Evolutionary conservation across 1,284 basidiomycete species (phyloP).

Genomic region (Thecaphora frezii): DNA sequence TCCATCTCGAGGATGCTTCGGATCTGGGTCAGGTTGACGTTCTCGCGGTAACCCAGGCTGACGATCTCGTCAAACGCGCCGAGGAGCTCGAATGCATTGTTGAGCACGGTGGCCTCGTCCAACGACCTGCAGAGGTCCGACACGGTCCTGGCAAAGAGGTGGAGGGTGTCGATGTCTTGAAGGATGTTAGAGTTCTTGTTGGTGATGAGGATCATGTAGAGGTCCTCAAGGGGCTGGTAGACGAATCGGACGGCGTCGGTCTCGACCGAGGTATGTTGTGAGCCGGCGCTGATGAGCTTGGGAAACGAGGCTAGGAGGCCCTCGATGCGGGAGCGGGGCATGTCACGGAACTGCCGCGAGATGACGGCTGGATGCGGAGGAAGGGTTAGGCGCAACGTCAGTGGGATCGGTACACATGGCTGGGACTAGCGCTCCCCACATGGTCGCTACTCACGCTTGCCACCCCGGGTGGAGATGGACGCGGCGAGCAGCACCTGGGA

Average conservation of each 20-base stretch:
- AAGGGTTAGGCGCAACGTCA: too few relatives aligned
- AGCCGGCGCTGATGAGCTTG: slow-evolving; percentile 93
- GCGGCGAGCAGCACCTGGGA: slow-evolving; percentile 81
- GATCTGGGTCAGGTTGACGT: slow-evolving; percentile 87
- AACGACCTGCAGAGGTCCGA: slow-evolving; percentile 76
- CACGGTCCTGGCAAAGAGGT: slow-evolving; percentile 89
- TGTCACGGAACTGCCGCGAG: slow-evolving; percentile 92
- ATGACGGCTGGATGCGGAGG: slow-evolving; percentile 73
- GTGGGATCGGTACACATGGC: too few relatives aligned
- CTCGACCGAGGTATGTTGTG: slow-evolving; percentile 85
- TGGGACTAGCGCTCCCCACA: too few relatives aligned
- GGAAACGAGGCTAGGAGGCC: slow-evolving; percentile 95
- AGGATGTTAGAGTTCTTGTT: slow-evolving; percentile 98
- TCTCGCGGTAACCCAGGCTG: slow-evolving; percentile 89
- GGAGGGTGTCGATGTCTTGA: slow-evolving; percentile 94
- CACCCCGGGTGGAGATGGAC: slow-evolving; percentile 89
- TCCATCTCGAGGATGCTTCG: slow-evolving; percentile 94
- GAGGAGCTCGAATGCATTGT: slow-evolving; percentile 90
- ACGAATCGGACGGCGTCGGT: slow-evolving; percentile 73
- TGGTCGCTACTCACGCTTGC: slow-evolving; percentile 70
- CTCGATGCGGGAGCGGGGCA: slow-evolving; percentile 89
- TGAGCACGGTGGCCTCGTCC: slow-evolving; percentile 85
- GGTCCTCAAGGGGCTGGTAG: slow-evolving; percentile 95
- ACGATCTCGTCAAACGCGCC: slow-evolving; percentile 97
- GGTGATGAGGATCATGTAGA: slow-evolving; percentile 96